Conservation (phyloP, 805 yeast genomes). For the Metahyphopichia silvanorum region DNA sequence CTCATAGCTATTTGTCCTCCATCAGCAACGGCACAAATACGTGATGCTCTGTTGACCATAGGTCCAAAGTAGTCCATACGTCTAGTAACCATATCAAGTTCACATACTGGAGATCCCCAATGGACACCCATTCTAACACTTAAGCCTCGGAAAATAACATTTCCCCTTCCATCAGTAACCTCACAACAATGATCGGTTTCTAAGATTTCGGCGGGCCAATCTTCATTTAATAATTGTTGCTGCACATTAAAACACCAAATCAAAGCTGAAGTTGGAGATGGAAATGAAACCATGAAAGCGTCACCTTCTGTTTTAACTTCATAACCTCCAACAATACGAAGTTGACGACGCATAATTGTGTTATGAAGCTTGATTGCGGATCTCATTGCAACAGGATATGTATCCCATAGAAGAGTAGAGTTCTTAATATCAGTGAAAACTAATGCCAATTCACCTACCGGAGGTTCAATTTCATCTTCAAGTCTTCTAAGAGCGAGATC, state of each 20-base stretch:
- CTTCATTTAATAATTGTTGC: conserved; percentile 71
- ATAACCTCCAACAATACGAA: conserved; percentile 92
- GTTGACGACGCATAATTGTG: conserved; percentile 87
- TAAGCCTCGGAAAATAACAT: conserved; percentile 75
- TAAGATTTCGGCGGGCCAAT: conserved; percentile 94
- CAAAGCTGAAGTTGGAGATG: conserved; percentile 84
- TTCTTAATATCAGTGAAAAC: conserved; percentile 97
- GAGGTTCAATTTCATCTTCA: conserved; percentile 91
- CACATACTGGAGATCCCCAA: conserved; percentile 98
- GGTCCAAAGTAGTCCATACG: conserved; percentile 99
- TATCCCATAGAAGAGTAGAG: conserved; percentile 92
- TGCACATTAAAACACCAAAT: conserved; percentile 96
- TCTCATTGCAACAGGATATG: conserved; percentile 90
- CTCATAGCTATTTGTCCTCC: conserved; percentile 97
- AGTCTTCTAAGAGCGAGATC: conserved; percentile 80
- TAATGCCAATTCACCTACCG: conserved; percentile 90
- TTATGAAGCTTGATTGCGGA: conserved; percentile 95
- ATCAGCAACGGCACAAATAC: conserved; percentile 92
- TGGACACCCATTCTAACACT: conserved; percentile 98
- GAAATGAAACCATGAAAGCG: conserved; percentile 97
- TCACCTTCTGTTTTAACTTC: conserved; percentile 99
- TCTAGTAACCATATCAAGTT: conserved; percentile 87
- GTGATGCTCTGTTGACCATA: conserved; percentile 92
- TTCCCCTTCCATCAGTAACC: conserved; percentile 59
- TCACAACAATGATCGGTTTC: conserved; percentile 82